Base-by-base conservation (phyloP, 2,329 filamentous ascomycete species). In the Hymenoscyphus fraxineus region DNA sequence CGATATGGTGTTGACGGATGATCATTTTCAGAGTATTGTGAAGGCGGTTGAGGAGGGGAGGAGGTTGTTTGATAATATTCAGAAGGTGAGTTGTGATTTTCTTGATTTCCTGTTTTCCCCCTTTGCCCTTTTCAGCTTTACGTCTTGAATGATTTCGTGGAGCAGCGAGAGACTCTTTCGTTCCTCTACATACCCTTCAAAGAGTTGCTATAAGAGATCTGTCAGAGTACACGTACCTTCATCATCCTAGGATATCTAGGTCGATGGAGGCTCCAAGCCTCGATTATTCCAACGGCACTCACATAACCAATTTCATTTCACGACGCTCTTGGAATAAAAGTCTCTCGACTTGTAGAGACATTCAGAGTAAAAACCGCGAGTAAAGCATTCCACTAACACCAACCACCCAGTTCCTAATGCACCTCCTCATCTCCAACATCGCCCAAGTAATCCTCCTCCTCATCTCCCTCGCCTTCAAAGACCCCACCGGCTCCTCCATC, bases 11-110 rank as follows among this genome's bases (percentile, higher is more conserved):
- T 71, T 88, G 69, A 76, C 87, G 7, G 68, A 96, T 95, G 90
- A 92, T 61, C 87, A 85, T 0, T 93, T 93, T 71, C 82, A 85
- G 0, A 88, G 87, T 1, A 85, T 93, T 41, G 84, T 92, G 3
- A 84, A 88, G 71, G 90, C 89, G 0, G 85, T 93, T 2, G 81
- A 86, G 67, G 91, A 89, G 65, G 90, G 90, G 0, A 83, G 90
- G 13, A 83, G 90, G 6, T 87, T 92, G n/a, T 92, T 90, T 75
- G 88, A 92, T 75, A 92, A 92, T 70, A 78, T 93, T 61, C 89
- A 90, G 74, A 93, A 85, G 19, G 40, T 55, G n/a, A 57, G 27
- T 19, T 27, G 13, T 22, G 6, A 3, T 16, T 15, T 13, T 27
- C 27, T 27, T 27, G 2, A 27, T 27, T 27, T 27, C 27, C 27